These are phyloP conservation scores for Saccharomycopsis fodiens DNA, from an alignment of 805 yeast species.

Conservation along the genomic window DNA sequence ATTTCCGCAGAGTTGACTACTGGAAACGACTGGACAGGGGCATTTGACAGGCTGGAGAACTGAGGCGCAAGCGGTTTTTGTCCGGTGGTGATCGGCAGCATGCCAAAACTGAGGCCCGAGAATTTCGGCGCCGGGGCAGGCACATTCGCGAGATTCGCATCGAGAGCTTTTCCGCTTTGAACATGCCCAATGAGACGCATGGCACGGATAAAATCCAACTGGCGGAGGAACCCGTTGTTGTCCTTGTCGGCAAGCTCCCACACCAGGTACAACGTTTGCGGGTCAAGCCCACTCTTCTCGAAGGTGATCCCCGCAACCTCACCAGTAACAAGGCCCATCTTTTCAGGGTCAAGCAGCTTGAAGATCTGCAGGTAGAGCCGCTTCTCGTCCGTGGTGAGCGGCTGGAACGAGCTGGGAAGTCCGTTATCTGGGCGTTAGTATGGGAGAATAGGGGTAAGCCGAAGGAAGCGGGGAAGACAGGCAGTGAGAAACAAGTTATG, in stretches of 20 bases:
- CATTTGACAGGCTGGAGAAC: slow-evolving; percentile 11
- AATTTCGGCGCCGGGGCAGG: slow-evolving; percentile 48
- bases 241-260: slow-evolving; percentile 94
- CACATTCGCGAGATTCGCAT: slow-evolving; percentile 42
- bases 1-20: slow-evolving; percentile 39
- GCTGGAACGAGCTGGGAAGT: slow-evolving; percentile 24
- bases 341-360: slow-evolving; percentile 69
- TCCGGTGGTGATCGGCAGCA: slow-evolving; percentile 18
- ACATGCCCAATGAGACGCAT: slow-evolving; percentile 85
- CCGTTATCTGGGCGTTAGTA: background rate
- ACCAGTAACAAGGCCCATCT: slow-evolving; percentile 79
- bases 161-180: slow-evolving; percentile 60
- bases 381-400: slow-evolving; percentile 66
- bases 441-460: background rate
- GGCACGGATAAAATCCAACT: slow-evolving; percentile 74
- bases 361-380: slow-evolving; percentile 67
- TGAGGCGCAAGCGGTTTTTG: slow-evolving; percentile 28
- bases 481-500: no score
- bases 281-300: slow-evolving; percentile 78
- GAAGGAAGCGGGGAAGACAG: no score
- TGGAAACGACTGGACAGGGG: slow-evolving; percentile 43
- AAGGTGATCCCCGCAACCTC: slow-evolving; percentile 75
- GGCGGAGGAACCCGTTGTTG: slow-evolving; percentile 77
- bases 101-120: slow-evolving; percentile 4
- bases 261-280: slow-evolving; percentile 73